Evolutionary conservation across 768 basidiomycete species (phyloP).

Genomic region (Boletus rex-veris): DNA sequence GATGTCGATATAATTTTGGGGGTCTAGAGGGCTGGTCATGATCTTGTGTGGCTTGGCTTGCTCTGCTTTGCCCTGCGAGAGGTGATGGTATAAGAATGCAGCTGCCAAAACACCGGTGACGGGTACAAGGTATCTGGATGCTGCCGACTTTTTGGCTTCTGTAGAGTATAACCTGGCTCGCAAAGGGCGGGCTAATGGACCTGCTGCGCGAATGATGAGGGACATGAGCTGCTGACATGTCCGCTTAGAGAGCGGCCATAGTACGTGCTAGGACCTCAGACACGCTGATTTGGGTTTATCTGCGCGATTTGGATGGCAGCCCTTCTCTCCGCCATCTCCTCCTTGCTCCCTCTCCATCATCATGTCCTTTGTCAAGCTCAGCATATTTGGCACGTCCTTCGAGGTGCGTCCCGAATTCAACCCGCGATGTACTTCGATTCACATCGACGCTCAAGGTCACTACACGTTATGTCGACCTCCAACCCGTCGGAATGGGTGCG

Average conservation of each 20-base stretch:
- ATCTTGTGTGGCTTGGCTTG: constrained; percentile 36
- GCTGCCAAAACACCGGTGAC: constrained; percentile 38
- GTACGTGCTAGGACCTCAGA: constrained; percentile 16
- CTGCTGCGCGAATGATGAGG: constrained; percentile 35
- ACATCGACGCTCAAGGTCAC: constrained; percentile 63
- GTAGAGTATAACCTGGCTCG: constrained; percentile 46
- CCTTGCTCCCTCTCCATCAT: constrained; percentile 6
- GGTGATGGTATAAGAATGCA: constrained; percentile 51
- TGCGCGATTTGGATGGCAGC: constrained; percentile 13
- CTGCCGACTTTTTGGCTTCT: constrained; percentile 46
- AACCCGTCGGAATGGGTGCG: constrained; percentile 98
- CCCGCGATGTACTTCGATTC: constrained; percentile 19
- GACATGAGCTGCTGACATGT: constrained; percentile 35
- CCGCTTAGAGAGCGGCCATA: not conserved
- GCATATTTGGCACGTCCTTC: constrained; percentile 97
- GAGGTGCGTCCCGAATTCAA: constrained; percentile 51
- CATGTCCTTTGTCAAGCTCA: constrained; percentile 97
- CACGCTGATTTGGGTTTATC: constrained; percentile 16
- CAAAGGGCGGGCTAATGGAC: constrained; percentile 32
- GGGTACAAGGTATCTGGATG: constrained; percentile 43
- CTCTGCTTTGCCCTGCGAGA: constrained; percentile 31
- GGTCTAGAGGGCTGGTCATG: constrained; percentile 69
- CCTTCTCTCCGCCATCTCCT: constrained; percentile 15
- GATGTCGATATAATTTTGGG: constrained; percentile 74
- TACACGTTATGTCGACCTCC: constrained; percentile 97